Evolutionary conservation across 2,329 filamentous ascomycete genomes (phyloP).

Genomic region (Cyphellophora europaea): DNA sequence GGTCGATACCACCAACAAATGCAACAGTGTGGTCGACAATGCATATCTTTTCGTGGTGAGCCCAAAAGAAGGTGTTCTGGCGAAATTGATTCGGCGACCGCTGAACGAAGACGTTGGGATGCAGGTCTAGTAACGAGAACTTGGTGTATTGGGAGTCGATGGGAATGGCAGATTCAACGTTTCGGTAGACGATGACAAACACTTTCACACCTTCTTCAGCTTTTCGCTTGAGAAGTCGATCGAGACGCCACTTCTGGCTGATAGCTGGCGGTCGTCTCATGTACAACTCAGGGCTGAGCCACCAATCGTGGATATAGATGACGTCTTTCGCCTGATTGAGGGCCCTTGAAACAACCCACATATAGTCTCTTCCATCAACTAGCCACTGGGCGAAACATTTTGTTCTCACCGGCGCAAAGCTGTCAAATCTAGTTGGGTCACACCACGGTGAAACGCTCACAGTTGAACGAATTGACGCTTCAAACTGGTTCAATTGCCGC

Average conservation of each 20-base stretch:
- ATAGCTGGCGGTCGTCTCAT: conserved; percentile 88
- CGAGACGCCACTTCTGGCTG: conserved; percentile 95
- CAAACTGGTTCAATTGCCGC: conserved; percentile 79
- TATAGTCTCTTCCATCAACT: conserved; percentile 93
- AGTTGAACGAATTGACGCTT: conserved; percentile 87
- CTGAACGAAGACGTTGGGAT: conserved; percentile 93
- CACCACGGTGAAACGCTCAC: conserved; percentile 73
- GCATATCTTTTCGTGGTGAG: conserved; percentile 97
- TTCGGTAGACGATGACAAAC: conserved; percentile 95
- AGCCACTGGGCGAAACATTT: conserved; percentile 92
- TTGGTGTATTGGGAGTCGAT: conserved; percentile 99
- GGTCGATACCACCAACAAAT: conserved; percentile 89
- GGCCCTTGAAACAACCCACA: conserved; percentile 97
- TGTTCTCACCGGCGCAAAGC: conserved; percentile 81
- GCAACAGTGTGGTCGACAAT: conserved; percentile 93
- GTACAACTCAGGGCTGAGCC: conserved; percentile 93
- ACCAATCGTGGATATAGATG: conserved; percentile 99
- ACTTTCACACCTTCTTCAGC: conserved; percentile 93
- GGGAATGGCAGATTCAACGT: conserved; percentile 91
- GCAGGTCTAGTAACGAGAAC: conserved; percentile 85
- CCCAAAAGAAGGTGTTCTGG: conserved; percentile 99
- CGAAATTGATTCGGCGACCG: conserved; percentile 95
- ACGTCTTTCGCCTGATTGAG: conserved; percentile 97
- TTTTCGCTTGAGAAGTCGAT: conserved; percentile 85
- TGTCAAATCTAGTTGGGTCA: conserved; percentile 75